These are phyloP conservation scores for Naegleria fowleri DNA, from an alignment of 208 protist species.

Conservation along the genomic window DNA sequence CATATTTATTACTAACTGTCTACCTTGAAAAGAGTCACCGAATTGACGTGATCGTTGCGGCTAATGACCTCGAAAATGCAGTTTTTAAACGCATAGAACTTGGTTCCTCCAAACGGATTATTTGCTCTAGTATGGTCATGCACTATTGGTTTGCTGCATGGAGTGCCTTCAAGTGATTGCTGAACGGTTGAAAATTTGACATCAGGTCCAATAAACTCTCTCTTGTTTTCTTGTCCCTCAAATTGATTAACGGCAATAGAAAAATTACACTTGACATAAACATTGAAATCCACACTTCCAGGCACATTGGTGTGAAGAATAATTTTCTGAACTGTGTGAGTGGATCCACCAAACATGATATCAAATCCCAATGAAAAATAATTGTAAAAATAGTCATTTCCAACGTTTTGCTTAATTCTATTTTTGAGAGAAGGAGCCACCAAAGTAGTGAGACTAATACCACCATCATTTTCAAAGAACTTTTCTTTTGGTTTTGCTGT, in stretches of 20 bases:
- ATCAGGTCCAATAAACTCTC: background rate
- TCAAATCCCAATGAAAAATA: conserved; percentile 65
- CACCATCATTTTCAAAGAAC: background rate
- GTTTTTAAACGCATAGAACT: conserved; percentile 49
- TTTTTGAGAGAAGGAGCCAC: background rate
- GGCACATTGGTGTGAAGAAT: conserved; percentile 69
- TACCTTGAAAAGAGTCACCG: conserved; percentile 36
- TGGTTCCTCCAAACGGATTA: conserved; percentile 51
- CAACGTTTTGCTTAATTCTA: conserved; percentile 24
- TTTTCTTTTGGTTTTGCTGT: background rate
- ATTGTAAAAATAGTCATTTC: conserved; percentile 68
- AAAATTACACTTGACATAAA: conserved; percentile 41
- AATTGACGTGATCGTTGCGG: conserved; percentile 41
- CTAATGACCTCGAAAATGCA: conserved; percentile 50
- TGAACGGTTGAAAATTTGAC: background rate
- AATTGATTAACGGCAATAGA: conserved; percentile 8
- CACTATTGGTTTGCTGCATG: conserved; percentile 47
- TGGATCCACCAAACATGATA: conserved; percentile 56
- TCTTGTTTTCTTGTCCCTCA: background rate
- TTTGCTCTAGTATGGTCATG: conserved; percentile 40
- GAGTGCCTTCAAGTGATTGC: background rate
- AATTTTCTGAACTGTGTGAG: conserved; percentile 62
- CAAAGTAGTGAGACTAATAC: background rate
- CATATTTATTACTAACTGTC: background rate
- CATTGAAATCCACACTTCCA: conserved; percentile 59